Conservation (phyloP, 805 yeast species). For the Sungouiozyma intestinalis region DNA sequence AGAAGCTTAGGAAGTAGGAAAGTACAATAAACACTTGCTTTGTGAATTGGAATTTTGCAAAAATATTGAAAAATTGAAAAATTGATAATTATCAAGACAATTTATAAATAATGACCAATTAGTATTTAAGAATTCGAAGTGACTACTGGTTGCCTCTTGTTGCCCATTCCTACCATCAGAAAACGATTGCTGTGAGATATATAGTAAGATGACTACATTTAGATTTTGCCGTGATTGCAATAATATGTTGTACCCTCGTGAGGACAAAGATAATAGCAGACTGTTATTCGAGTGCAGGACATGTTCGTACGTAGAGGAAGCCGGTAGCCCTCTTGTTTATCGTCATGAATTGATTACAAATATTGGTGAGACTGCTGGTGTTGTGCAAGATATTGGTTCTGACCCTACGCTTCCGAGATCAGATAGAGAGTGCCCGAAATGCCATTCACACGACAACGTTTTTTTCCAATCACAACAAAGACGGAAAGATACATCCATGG, state of each 20-base stretch:
- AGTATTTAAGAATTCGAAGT: too few relatives aligned
- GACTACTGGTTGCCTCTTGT: not conserved
- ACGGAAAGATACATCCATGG: conserved; percentile 92
- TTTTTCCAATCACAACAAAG: conserved; percentile 96
- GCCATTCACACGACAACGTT: conserved; percentile 83
- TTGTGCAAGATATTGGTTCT: conserved; percentile 85
- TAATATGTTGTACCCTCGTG: conserved; percentile 96
- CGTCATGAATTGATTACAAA: conserved; percentile 87
- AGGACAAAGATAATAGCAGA: conserved; percentile 63
- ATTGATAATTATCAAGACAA: too few relatives aligned
- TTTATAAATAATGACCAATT: too few relatives aligned
- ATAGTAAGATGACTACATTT: conserved; percentile 66
- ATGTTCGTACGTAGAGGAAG: conserved; percentile 87
- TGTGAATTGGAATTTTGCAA: too few relatives aligned
- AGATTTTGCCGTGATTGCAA: conserved; percentile 93
- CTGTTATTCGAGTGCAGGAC: conserved; percentile 89
- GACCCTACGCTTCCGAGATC: conserved; percentile 98
- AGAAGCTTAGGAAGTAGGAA: too few relatives aligned
- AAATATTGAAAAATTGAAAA: too few relatives aligned
- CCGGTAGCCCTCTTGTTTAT: conserved; percentile 78
- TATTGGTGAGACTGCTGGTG: conserved; percentile 93
- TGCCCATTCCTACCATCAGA: not conserved
- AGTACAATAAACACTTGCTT: too few relatives aligned
- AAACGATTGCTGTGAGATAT: not conserved
- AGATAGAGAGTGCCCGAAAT: conserved; percentile 84